Conservation (phyloP, 805 yeast species). For the Candida saitoana region DNA sequence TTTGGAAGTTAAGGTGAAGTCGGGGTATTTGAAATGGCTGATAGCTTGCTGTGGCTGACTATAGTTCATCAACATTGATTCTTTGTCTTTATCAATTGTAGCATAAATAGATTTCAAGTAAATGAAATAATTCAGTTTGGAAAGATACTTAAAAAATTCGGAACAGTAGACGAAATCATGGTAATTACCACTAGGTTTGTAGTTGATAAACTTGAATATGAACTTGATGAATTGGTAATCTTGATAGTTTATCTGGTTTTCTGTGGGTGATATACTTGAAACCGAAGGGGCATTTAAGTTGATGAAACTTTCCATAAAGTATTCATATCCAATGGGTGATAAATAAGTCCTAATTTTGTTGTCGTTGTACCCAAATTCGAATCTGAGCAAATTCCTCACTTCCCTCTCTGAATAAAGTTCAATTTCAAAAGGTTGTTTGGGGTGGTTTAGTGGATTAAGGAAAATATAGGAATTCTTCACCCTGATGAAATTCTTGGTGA, state of each 20-base stretch:
- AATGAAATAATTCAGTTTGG: conserved; percentile 11
- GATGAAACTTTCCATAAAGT: not conserved
- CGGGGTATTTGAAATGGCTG: not conserved
- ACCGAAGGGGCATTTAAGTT: not conserved
- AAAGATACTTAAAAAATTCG: conserved; percentile 10
- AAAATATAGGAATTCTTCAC: conserved; percentile 6
- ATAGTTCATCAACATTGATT: conserved; percentile 4
- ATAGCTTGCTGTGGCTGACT: not conserved
- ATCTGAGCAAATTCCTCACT: not conserved
- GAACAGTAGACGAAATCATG: conserved; percentile 8
- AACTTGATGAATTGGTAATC: conserved; percentile 12
- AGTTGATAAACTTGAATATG: conserved; percentile 9
- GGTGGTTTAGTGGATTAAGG: not conserved
- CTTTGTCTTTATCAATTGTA: conserved; percentile 5
- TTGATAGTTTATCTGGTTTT: conserved; percentile 1
- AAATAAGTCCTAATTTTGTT: not conserved
- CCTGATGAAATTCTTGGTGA: conserved; percentile 10
- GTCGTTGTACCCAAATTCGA: not conserved
- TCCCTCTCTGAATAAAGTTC: conserved; percentile 1
- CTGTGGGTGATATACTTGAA: not conserved
- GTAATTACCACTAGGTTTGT: conserved; percentile 7
- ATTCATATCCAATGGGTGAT: not conserved
- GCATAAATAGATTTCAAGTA: conserved; percentile 12
- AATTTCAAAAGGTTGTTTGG: not conserved
- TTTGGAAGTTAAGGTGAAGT: conserved; percentile 2